phyloP scores from a whole-genome alignment of 2,329 filamentous ascomycete species.

The Colletotrichum trifolii region DNA sequence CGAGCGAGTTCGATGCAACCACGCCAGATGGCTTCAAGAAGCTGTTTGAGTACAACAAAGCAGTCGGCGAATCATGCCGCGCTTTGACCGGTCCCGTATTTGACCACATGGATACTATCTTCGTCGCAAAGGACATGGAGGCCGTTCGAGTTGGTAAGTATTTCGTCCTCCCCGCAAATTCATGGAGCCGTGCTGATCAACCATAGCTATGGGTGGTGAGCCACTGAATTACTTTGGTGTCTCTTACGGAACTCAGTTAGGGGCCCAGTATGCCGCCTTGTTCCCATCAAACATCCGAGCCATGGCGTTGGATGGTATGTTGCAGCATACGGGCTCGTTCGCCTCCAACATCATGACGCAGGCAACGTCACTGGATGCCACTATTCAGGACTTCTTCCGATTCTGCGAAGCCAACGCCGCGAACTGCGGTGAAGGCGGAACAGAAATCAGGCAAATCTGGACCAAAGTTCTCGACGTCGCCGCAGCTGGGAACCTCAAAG shows the following conservation, averaged over 20 bases:
- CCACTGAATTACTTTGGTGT: slow-evolving; percentile 29
- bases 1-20: slow-evolving; percentile 28
- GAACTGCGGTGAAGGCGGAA: slow-evolving; percentile 18
- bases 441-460: slow-evolving; percentile 23
- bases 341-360: slow-evolving; percentile 31
- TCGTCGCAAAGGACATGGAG: slow-evolving; percentile 32
- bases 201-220: slow-evolving; percentile 12
- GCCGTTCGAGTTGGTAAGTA: slow-evolving; percentile 16
- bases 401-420: slow-evolving; percentile 24
- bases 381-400: slow-evolving; percentile 29
- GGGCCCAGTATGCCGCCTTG: slow-evolving; percentile 22
- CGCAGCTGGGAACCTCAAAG: slow-evolving; percentile 15
- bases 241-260: slow-evolving; percentile 29
- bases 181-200: not conserved
- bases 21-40: slow-evolving; percentile 27
- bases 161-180: rapidly evolving
- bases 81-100: slow-evolving; percentile 17
- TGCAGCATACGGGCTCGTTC: slow-evolving; percentile 27
- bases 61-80: slow-evolving; percentile 27
- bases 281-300: slow-evolving; percentile 18
- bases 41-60: slow-evolving; percentile 24
- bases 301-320: slow-evolving; percentile 31
- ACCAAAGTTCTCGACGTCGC: slow-evolving; percentile 24
- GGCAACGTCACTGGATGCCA: slow-evolving; percentile 29
- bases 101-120: slow-evolving; percentile 25